These are phyloP conservation scores for Plasmodium malariae DNA, from an alignment of 169 alveolate genomes.

Conservation along the genomic window DNA sequence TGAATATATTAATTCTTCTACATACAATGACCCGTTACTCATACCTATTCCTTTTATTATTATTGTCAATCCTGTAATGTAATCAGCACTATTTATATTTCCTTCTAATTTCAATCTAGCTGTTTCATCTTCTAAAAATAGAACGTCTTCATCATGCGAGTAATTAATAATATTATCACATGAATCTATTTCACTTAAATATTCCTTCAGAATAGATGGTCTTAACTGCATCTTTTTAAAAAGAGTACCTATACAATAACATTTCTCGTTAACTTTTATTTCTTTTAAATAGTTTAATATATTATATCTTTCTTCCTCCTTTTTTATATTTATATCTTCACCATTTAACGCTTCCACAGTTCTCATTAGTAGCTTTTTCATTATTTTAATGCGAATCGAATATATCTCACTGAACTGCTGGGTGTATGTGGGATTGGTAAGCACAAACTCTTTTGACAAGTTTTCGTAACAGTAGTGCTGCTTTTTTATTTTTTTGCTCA, in stretches of 20 bases:
- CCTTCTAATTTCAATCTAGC: slow-evolving; percentile 76
- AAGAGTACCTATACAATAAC: slow-evolving; percentile 81
- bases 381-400: slow-evolving; percentile 25
- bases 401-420: slow-evolving; percentile 65
- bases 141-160: slow-evolving; percentile 54
- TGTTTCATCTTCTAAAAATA: slow-evolving; percentile 74
- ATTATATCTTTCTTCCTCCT: background rate
- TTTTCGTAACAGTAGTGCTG: slow-evolving; percentile 41
- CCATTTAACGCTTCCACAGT: slow-evolving; percentile 3
- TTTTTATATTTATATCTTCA: background rate
- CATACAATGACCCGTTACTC: slow-evolving; percentile 76
- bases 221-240: slow-evolving; percentile 81
- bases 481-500: slow-evolving; percentile 33
- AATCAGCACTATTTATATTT: slow-evolving; percentile 59
- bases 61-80: slow-evolving; percentile 48
- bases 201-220: slow-evolving; percentile 81
- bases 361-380: slow-evolving; percentile 44
- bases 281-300: slow-evolving; percentile 52
- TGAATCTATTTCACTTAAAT: slow-evolving; percentile 42
- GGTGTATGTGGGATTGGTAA: slow-evolving; percentile 46
- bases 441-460: slow-evolving; percentile 21
- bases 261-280: slow-evolving; percentile 52
- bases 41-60: slow-evolving; percentile 59
- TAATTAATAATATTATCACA: slow-evolving; percentile 17
- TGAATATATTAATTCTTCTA: slow-evolving; percentile 66